These are phyloP conservation scores for Schizophyllum commune DNA, from an alignment of 1,284 basidiomycete genomes.

Conservation along the genomic window DNA sequence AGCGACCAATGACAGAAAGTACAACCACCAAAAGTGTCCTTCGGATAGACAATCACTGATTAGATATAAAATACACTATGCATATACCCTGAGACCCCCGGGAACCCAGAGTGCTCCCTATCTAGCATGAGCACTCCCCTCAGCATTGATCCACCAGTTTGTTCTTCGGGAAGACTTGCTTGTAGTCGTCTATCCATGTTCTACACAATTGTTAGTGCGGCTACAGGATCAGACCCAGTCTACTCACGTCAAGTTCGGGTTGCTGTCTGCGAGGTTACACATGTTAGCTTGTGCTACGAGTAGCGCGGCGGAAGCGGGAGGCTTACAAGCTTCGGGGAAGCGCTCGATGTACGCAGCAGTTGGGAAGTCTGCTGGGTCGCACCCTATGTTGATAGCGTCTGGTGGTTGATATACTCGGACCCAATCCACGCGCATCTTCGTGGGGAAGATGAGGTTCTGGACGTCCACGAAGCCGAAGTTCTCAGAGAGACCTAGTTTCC, in stretches of 20 bases:
- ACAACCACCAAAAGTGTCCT: no score
- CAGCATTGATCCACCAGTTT: constrained; percentile 17
- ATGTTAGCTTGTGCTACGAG: no score
- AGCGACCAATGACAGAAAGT: no score
- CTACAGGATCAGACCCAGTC: constrained; percentile 2
- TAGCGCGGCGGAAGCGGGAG: no score
- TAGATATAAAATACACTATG: no score
- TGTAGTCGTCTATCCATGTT: constrained; percentile 43
- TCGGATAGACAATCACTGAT: no score
- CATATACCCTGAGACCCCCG: no score
- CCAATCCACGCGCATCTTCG: constrained; percentile 57
- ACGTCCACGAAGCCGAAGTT: constrained; percentile 56
- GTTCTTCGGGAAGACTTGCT: constrained; percentile 24
- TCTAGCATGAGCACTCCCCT: constrained; percentile 14
- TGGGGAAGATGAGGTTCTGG: constrained; percentile 44
- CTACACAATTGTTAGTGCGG: not conserved
- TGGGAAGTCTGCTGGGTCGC: constrained; percentile 61
- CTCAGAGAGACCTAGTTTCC: constrained; percentile 65
- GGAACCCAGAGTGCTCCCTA: no score
- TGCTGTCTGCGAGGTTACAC: constrained; percentile 11
- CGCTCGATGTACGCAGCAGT: constrained; percentile 55
- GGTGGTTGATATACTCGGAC: constrained; percentile 62
- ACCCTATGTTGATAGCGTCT: constrained; percentile 55
- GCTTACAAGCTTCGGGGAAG: constrained; percentile 19
- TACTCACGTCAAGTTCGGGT: constrained; percentile 13